Conservation (phyloP, 495 filamentous ascomycete genomes). For the Melanomma pulvis-pyrius region DNA sequence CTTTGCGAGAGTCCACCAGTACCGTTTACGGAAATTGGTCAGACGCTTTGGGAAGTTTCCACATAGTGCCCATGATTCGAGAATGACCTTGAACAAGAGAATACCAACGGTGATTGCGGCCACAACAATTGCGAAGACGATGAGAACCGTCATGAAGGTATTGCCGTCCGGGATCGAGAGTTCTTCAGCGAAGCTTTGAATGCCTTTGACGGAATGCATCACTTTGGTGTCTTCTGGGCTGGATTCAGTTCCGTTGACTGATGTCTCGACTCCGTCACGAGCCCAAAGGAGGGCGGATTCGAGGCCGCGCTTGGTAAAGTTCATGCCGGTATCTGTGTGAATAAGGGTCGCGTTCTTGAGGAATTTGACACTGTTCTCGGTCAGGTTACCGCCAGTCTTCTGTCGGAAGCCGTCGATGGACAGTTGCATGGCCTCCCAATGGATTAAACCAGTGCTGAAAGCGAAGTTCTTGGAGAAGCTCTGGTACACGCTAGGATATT, state of each 20-base stretch:
- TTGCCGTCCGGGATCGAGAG: conserved; percentile 83
- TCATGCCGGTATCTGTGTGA: conserved; percentile 55
- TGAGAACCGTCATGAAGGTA: conserved; percentile 92
- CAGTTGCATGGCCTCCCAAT: conserved; percentile 76
- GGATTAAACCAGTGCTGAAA: conserved; percentile 84
- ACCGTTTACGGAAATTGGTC: conserved; percentile 85
- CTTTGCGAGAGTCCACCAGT: conserved; percentile 87
- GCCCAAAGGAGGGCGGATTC: conserved; percentile 54
- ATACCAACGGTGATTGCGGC: conserved; percentile 84
- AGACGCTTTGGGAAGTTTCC: conserved; percentile 82
- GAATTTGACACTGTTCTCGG: conserved; percentile 72
- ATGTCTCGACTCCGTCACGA: conserved; percentile 55
- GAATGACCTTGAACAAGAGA: conserved; percentile 84
- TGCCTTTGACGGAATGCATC: conserved; percentile 61
- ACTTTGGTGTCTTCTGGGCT: conserved; percentile 44
- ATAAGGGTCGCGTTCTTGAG: conserved; percentile 73
- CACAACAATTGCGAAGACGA: conserved; percentile 86
- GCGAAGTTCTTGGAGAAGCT: conserved; percentile 91
- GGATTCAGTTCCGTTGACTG: conserved; percentile 46
- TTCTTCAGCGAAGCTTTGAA: conserved; percentile 75
- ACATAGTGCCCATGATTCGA: conserved; percentile 90
- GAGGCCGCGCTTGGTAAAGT: conserved; percentile 58
- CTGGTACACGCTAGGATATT: conserved; percentile 81
- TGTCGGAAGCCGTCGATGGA: conserved; percentile 84
- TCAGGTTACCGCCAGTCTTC: conserved; percentile 83